Evolutionary conservation across 306 rosid species (phyloP).

Genomic region (Trifolium repens): DNA sequence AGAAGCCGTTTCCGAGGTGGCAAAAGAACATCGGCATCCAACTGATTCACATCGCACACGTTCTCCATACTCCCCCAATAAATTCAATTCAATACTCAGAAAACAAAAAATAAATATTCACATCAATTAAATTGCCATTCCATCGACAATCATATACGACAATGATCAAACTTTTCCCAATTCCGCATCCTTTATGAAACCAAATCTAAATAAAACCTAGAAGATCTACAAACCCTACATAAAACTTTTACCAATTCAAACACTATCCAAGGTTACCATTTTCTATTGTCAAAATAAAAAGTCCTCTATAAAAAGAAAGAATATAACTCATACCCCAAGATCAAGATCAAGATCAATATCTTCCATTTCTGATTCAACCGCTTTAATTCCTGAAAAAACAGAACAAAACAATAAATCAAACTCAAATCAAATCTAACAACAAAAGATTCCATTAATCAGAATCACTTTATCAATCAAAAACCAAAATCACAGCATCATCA

Average conservation of each 20-base stretch:
- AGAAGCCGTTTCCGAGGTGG: slow-evolving; percentile 98
- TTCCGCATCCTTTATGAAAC: slow-evolving; percentile 34
- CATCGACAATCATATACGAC: slow-evolving; percentile 42
- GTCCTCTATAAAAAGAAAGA: slow-evolving; percentile 38
- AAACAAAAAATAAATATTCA: slow-evolving; percentile 46
- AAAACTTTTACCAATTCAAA: slow-evolving; percentile 37
- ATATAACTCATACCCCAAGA: slow-evolving; percentile 35
- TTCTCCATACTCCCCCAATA: slow-evolving; percentile 76
- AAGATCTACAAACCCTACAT: slow-evolving; percentile 43
- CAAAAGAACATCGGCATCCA: slow-evolving; percentile 88
- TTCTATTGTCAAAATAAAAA: slow-evolving; percentile 31
- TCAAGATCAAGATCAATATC: slow-evolving; percentile 30
- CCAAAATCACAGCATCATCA: slow-evolving; percentile 17
- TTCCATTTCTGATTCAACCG: slow-evolving; percentile 37
- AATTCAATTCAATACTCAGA: slow-evolving; percentile 43
- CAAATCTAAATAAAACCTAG: slow-evolving; percentile 36
- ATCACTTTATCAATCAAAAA: slow-evolving; percentile 23
- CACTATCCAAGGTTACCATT: slow-evolving; percentile 37
- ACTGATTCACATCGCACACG: slow-evolving; percentile 69
- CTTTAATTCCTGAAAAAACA: slow-evolving; percentile 40
- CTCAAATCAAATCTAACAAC: slow-evolving; percentile 35
- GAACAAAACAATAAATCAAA: slow-evolving; percentile 20
- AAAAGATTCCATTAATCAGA: slow-evolving; percentile 32
- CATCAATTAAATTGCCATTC: slow-evolving; percentile 41
- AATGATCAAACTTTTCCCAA: slow-evolving; percentile 39